Base-by-base conservation (phyloP, 2,329 filamentous ascomycete species). In the Grosmannia huntii region DNA sequence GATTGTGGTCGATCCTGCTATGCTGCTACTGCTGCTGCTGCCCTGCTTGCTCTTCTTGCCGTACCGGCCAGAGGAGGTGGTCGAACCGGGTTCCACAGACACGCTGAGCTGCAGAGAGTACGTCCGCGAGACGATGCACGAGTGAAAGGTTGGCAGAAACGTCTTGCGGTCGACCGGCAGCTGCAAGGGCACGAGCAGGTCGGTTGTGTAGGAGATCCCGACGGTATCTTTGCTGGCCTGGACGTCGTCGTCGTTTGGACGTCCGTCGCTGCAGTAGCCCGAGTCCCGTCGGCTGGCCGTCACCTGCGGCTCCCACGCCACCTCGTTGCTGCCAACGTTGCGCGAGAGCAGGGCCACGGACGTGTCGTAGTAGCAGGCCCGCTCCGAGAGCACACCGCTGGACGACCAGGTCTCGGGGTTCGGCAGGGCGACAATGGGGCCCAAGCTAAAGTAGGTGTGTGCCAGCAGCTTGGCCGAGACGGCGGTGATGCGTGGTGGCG, bases 61-160 rank as follows among this genome's bases (percentile, higher is more conserved):
- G 48, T 81, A 5, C 7, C 27, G 7, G 16, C 23, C 62, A 55
- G 69, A 72, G 4, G 71, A 74, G 64, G 70, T 75, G 58, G 57
- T 57, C 2, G 71, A 62, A 2, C 60, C 68, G 9, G 75, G 69
- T 6, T 64, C 60, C 11, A 74, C 56, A 7, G 69, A 71, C 6
- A 83, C 64, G 16, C 70, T 68, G 49, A 78, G 63, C 62, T 75
- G 73, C 33, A 83, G 65, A 5, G 75, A 72, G 66, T 83, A 83
- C n/a, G 75, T 74, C 28, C 80, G 76, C 9, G 77, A 78, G 44
- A 74, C 70, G 66, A 83, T 75, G 70, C 80, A 83, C 10, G 76
- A 78, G 69, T 82, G 78, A 65, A 83, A 83, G 5, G 77, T 78
- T 0, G 80, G 80, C 25, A 82, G 61, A 62, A 82, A 79, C 10